Evolutionary conservation across 805 yeast genomes (phyloP).

Genomic region (Yarrowia sp.): DNA sequence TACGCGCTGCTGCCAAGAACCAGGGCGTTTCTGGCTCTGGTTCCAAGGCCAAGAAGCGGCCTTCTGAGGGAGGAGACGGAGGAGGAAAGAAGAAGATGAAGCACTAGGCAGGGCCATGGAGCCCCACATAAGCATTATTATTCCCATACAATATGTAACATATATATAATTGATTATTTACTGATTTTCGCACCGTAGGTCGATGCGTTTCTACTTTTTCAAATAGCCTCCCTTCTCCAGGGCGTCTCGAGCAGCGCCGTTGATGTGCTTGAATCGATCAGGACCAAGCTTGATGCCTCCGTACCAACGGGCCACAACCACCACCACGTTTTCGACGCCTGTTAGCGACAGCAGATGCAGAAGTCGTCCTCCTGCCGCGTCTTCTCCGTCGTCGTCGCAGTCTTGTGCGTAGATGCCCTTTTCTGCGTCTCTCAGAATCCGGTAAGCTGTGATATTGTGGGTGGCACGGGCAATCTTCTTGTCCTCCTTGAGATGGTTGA

Average conservation of each 20-base stretch:
- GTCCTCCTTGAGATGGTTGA: conserved; percentile 59
- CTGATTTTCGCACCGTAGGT: too few relatives aligned
- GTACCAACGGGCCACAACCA: conserved; percentile 87
- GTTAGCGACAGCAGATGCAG: conserved; percentile 56
- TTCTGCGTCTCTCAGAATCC: conserved; percentile 51
- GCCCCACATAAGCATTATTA: background rate
- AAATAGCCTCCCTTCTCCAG: conserved; percentile 55
- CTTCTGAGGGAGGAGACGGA: conserved; percentile 14
- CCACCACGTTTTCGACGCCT: conserved; percentile 82
- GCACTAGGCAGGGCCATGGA: background rate
- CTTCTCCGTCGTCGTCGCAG: conserved; percentile 95
- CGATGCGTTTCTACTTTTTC: background rate
- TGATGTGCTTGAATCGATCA: conserved; percentile 86
- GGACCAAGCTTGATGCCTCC: conserved; percentile 93
- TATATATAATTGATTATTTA: too few relatives aligned
- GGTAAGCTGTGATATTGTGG: conserved; percentile 86
- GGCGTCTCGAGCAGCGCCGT: conserved; percentile 83
- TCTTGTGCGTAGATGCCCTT: conserved; percentile 67
- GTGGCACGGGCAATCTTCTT: conserved; percentile 62
- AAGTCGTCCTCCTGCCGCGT: conserved; percentile 91
- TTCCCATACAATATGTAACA: too few relatives aligned
- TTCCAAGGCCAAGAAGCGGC: conserved; percentile 21
- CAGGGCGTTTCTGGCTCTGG: conserved; percentile 24
- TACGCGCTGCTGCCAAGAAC: conserved; percentile 20
- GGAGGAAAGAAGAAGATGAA: conserved; percentile 17